These are phyloP conservation scores for Mycena galopus DNA, from an alignment of 768 basidiomycete genomes.

Conservation along the genomic window DNA sequence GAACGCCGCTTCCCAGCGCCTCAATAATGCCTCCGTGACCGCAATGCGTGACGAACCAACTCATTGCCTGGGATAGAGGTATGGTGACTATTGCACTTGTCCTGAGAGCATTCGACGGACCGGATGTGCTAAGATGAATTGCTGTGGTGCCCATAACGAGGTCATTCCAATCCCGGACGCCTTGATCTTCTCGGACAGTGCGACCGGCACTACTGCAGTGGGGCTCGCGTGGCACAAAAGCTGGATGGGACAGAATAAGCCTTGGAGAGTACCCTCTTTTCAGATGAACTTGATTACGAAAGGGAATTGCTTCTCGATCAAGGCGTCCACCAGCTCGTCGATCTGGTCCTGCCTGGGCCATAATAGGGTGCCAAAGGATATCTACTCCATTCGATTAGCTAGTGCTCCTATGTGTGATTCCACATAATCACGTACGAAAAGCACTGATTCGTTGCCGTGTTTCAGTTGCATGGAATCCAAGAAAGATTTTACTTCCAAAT, in stretches of 20 bases:
- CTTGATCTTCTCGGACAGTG: neutral
- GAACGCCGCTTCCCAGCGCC: slow-evolving; percentile 6
- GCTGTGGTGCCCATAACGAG: neutral
- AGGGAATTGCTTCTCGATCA: slow-evolving; percentile 11
- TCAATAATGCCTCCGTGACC: slow-evolving; percentile 17
- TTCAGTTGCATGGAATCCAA: neutral
- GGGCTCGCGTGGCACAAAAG: slow-evolving; percentile 14
- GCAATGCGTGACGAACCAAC: slow-evolving; percentile 21
- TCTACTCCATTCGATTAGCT: neutral
- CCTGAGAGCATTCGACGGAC: neutral
- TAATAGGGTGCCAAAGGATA: slow-evolving; percentile 14
- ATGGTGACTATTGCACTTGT: too few species aligned
- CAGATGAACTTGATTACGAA: neutral
- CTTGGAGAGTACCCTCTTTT: too few species aligned
- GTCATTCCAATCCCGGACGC: slow-evolving; percentile 3
- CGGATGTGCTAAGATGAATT: slow-evolving; percentile 4
- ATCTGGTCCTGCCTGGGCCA: slow-evolving; percentile 1
- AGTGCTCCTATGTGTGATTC: neutral
- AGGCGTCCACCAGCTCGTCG: slow-evolving; percentile 1
- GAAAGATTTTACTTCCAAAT: neutral
- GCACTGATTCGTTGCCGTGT: neutral
- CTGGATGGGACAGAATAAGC: neutral
- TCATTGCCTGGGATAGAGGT: slow-evolving; percentile 28
- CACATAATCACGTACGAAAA: slow-evolving; percentile 8
- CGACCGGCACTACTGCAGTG: neutral